These are phyloP conservation scores for Euphorbia corollata DNA, from an alignment of 441 rosid species.

Conservation along the genomic window DNA sequence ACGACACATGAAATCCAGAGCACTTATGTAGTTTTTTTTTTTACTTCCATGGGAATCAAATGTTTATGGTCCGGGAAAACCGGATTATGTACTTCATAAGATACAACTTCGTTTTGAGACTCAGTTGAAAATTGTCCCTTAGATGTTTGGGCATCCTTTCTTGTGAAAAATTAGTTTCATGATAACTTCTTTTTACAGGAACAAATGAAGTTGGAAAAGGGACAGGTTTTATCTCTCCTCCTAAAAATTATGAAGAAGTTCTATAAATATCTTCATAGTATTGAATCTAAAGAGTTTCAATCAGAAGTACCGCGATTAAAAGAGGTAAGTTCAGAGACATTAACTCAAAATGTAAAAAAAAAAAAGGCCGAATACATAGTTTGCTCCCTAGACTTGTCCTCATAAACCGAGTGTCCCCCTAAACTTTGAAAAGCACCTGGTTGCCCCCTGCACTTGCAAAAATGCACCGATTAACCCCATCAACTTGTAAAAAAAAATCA, in stretches of 20 bases:
- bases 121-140: not conserved
- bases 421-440: too few species aligned
- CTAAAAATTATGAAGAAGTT: constrained; percentile 74
- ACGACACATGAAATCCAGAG: not conserved
- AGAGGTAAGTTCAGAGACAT: constrained; percentile 46
- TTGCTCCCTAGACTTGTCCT: too few species aligned
- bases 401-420: too few species aligned
- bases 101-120: too few species aligned
- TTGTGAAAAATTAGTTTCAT: constrained; percentile 3
- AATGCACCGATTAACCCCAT: too few species aligned
- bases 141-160: not conserved
- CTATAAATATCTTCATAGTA: constrained; percentile 47
- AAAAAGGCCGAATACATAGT: too few species aligned
- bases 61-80: not conserved
- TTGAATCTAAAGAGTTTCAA: constrained; percentile 56
- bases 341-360: not conserved
- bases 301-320: constrained; percentile 60
- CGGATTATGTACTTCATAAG: not conserved
- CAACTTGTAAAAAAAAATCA: too few species aligned
- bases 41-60: too few species aligned
- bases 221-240: constrained; percentile 57
- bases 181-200: constrained; percentile 44
- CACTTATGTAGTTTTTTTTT: not conserved
- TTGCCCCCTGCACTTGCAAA: too few species aligned
- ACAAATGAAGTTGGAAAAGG: constrained; percentile 74